phyloP scores from a whole-genome alignment of 805 yeast genomes.

The Candida glaebosa region DNA sequence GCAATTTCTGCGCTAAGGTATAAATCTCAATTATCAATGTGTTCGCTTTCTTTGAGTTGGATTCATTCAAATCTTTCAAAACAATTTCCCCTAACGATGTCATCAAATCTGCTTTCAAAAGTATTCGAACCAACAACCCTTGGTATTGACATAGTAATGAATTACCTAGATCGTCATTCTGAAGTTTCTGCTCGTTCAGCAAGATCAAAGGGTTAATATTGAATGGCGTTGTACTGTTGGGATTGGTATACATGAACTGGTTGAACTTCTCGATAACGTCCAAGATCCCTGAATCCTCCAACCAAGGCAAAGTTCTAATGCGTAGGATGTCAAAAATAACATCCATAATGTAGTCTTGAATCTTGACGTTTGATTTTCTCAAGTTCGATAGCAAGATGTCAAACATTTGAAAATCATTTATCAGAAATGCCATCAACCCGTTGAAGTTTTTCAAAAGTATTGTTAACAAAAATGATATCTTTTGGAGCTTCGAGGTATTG shows the following conservation, averaged over 20 bases:
- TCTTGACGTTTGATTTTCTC: slow-evolving; percentile 45
- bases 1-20: slow-evolving; percentile 47
- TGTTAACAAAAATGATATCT: slow-evolving; percentile 56
- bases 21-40: slow-evolving; percentile 61
- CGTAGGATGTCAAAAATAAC: slow-evolving; percentile 65
- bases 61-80: slow-evolving; percentile 41
- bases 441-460: slow-evolving; percentile 66
- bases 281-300: slow-evolving; percentile 20
- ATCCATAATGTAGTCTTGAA: slow-evolving; percentile 66
- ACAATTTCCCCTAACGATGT: slow-evolving; percentile 43
- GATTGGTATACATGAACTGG: slow-evolving; percentile 2
- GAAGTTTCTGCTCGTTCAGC: too few relatives aligned
- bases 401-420: slow-evolving; percentile 53
- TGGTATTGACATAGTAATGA: slow-evolving; percentile 57
- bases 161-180: slow-evolving; percentile 5
- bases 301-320: slow-evolving; percentile 58
- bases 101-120: slow-evolving; percentile 51
- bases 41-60: slow-evolving; percentile 55
- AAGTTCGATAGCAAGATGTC: slow-evolving; percentile 60
- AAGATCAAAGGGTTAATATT: too few relatives aligned
- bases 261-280: slow-evolving; percentile 14
- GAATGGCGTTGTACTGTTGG: slow-evolving; percentile 6
- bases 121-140: slow-evolving; percentile 53
- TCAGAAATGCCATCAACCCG: slow-evolving; percentile 67
- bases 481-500: slow-evolving; percentile 50